Percentiles rank a stretch among this genome's conserved stretches.
Conservation (phyloP, 2,329 filamentous ascomycete genomes). For the Cladophialophora chaetospira region DNA sequence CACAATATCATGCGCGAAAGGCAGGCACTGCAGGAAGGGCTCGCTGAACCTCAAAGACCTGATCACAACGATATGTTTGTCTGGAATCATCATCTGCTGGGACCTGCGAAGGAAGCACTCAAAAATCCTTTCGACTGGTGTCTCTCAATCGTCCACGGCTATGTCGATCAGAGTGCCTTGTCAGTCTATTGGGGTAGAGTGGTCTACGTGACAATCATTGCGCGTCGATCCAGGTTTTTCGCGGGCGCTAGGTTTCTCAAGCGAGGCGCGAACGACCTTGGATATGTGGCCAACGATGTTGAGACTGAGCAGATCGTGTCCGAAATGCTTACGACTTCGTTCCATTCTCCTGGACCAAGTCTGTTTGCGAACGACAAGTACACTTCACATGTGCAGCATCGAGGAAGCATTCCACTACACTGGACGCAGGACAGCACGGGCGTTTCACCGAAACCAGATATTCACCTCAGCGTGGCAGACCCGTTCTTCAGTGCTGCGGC, state of each 20-base stretch:
- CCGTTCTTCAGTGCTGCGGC: conserved; percentile 94
- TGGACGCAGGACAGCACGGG: conserved; percentile 97
- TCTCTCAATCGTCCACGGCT: conserved; percentile 90
- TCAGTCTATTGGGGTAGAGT: conserved; percentile 79
- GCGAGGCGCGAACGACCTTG: conserved; percentile 88
- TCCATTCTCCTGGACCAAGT: conserved; percentile 83
- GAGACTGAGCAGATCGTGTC: conserved; percentile 98
- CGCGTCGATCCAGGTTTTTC: conserved; percentile 86
- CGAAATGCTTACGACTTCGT: conserved; percentile 90
- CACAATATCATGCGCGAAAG: conserved; percentile 86
- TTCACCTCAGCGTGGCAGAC: conserved; percentile 91
- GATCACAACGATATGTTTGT: conserved; percentile 95
- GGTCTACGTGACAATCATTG: conserved; percentile 91
- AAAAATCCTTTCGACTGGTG: conserved; percentile 94
- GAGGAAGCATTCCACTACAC: conserved; percentile 93
- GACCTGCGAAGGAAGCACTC: conserved; percentile 69
- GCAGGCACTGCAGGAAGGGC: conserved; percentile 66
- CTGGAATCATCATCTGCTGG: conserved; percentile 89
- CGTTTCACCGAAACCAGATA: conserved; percentile 93
- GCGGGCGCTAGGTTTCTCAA: conserved; percentile 94
- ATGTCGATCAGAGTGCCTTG: conserved; percentile 85
- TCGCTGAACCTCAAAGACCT: conserved; percentile 58
- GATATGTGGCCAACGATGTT: conserved; percentile 97
- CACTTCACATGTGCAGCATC: conserved; percentile 94
- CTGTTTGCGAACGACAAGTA: conserved; percentile 88